phyloP scores from a whole-genome alignment of 345 rosid species.

The Geranium brycei region DNA sequence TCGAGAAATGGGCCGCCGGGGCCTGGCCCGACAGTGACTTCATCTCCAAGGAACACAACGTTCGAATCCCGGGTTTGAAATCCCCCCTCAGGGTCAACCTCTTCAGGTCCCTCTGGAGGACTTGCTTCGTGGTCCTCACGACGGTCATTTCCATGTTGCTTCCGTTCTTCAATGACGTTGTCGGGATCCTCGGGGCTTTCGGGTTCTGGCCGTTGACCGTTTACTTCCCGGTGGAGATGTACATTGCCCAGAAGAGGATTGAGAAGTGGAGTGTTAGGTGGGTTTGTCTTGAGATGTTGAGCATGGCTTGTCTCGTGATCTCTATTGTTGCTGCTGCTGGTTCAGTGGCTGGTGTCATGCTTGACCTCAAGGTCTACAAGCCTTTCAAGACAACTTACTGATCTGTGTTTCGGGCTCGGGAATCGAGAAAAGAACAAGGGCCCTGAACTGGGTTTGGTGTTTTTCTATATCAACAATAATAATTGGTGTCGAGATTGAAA shows the following conservation, averaged over 20 bases:
- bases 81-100: constrained; percentile 16
- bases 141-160: constrained; percentile 30
- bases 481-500: no score
- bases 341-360: constrained; percentile 23
- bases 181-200: constrained; percentile 28
- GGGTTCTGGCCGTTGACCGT: constrained; percentile 37
- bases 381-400: constrained; percentile 25
- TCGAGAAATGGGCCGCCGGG: constrained; percentile 20
- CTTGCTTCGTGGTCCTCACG: constrained; percentile 22
- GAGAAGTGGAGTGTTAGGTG: constrained; percentile 30
- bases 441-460: no score
- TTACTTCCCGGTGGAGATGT: constrained; percentile 34
- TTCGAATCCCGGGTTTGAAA: constrained; percentile 11
- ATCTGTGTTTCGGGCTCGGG: not conserved
- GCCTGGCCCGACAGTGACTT: constrained; percentile 20
- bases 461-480: no score
- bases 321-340: constrained; percentile 25
- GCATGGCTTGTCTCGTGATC: constrained; percentile 22
- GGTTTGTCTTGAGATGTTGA: constrained; percentile 23
- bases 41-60: constrained; percentile 17
- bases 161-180: constrained; percentile 31
- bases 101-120: constrained; percentile 27
- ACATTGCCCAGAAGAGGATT: constrained; percentile 22
- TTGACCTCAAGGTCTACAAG: constrained; percentile 20
- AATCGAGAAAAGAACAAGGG: not conserved